Conservation (phyloP, 805 yeast genomes). For the Lachancea quebecensis region DNA sequence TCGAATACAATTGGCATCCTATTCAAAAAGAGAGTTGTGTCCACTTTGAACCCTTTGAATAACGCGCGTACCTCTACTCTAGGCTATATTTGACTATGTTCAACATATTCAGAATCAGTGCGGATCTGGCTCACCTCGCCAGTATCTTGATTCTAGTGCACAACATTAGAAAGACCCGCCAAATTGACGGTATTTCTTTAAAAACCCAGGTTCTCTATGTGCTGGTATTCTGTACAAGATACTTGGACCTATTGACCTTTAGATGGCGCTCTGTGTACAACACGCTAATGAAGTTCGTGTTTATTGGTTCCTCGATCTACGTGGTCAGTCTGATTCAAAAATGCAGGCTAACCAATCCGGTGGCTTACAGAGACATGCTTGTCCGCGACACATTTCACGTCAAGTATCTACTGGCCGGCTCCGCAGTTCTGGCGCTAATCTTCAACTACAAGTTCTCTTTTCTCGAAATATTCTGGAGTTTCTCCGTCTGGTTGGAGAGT, state of each 20-base stretch:
- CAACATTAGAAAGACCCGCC: slow-evolving; percentile 54
- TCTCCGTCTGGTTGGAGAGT: slow-evolving; percentile 86
- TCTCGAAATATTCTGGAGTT: slow-evolving; percentile 74
- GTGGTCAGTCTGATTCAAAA: slow-evolving; percentile 63
- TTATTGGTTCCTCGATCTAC: slow-evolving; percentile 67
- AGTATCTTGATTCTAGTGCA: slow-evolving; percentile 71
- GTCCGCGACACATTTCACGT: slow-evolving; percentile 69
- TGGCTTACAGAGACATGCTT: slow-evolving; percentile 45
- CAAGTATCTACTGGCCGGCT: slow-evolving; percentile 59
- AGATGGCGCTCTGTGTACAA: slow-evolving; percentile 65
- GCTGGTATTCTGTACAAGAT: slow-evolving; percentile 65
- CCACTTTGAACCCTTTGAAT: too few relatives aligned
- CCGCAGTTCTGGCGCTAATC: slow-evolving; percentile 50
- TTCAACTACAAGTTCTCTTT: slow-evolving; percentile 60
- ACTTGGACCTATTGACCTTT: slow-evolving; percentile 47
- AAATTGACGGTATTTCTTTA: slow-evolving; percentile 78
- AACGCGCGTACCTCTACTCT: too few relatives aligned
- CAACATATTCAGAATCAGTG: slow-evolving; percentile 42
- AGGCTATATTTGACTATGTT: slow-evolving; percentile 16
- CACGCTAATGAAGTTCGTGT: slow-evolving; percentile 72
- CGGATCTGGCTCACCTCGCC: slow-evolving; percentile 78
- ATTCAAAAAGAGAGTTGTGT: neutral
- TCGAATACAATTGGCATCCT: neutral
- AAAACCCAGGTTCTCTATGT: slow-evolving; percentile 82
- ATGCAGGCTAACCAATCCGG: slow-evolving; percentile 41